Conservation (phyloP, 1,139 yeast genomes). For the Geotrichum cucujoidarum region DNA sequence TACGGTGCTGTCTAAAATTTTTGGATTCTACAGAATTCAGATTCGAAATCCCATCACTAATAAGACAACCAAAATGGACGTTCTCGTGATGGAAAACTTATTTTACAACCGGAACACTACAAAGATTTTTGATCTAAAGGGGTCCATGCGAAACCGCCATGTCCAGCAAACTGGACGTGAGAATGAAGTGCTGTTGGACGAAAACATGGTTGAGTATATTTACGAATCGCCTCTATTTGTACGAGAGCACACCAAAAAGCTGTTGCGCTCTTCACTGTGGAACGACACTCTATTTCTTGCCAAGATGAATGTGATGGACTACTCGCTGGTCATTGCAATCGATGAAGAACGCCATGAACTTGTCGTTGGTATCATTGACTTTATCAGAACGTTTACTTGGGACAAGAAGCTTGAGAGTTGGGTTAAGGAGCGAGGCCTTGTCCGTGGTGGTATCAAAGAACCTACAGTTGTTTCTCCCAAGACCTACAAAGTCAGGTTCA, state of each 20-base stretch:
- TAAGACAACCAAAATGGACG: slow-evolving; percentile 78
- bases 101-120: slow-evolving; percentile 81
- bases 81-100: slow-evolving; percentile 91
- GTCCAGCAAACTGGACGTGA: slow-evolving; percentile 95
- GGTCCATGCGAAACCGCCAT: slow-evolving; percentile 95
- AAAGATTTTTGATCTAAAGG: slow-evolving; percentile 84
- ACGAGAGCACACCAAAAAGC: slow-evolving; percentile 81
- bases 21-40: slow-evolving; percentile 92
- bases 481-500: slow-evolving; percentile 85
- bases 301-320: slow-evolving; percentile 98
- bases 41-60: slow-evolving; percentile 74
- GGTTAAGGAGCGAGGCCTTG: slow-evolving; percentile 93
- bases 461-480: slow-evolving; percentile 97
- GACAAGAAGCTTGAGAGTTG: slow-evolving; percentile 96
- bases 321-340: slow-evolving; percentile 89
- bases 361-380: slow-evolving; percentile 93
- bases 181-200: slow-evolving; percentile 91
- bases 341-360: slow-evolving; percentile 64
- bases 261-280: slow-evolving; percentile 82
- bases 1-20: slow-evolving; percentile 87
- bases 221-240: slow-evolving; percentile 95
- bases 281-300: slow-evolving; percentile 92
- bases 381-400: slow-evolving; percentile 96
- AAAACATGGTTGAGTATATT: slow-evolving; percentile 96
- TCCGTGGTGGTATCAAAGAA: slow-evolving; percentile 79